Percentiles rank a stretch among this genome's conserved stretches.
Conservation (phyloP, 176 grass and related monocot species). For the Tuctoria greenei region DNA sequence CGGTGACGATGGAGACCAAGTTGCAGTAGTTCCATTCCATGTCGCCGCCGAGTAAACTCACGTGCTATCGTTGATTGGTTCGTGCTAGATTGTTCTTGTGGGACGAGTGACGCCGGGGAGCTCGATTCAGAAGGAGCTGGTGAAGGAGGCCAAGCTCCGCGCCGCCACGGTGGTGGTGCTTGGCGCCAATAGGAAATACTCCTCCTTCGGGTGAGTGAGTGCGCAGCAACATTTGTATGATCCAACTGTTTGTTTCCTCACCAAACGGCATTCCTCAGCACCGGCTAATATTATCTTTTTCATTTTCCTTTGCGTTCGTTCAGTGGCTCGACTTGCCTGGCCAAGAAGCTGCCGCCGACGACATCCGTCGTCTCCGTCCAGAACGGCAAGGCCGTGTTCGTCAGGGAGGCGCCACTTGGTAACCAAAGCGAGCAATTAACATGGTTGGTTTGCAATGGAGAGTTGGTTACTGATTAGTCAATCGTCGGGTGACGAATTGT, state of each 20-base stretch:
- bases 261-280: slow-evolving; percentile 6
- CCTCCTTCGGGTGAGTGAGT: slow-evolving; percentile 77
- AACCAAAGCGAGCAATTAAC: not conserved
- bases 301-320: not conserved
- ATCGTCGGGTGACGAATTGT: not conserved
- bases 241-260: slow-evolving; percentile 40
- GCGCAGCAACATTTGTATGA: slow-evolving; percentile 39
- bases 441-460: not conserved
- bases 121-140: slow-evolving; percentile 77
- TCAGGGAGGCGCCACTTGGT: slow-evolving; percentile 67
- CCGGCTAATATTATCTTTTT: not conserved
- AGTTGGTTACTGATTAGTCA: slow-evolving; percentile 25
- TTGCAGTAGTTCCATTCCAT: not conserved
- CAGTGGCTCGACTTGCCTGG: slow-evolving; percentile 69
- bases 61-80: slow-evolving; percentile 19
- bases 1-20: not conserved
- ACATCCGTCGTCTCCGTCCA: slow-evolving; percentile 71
- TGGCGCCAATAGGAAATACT: slow-evolving; percentile 77
- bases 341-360: slow-evolving; percentile 79
- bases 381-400: slow-evolving; percentile 74
- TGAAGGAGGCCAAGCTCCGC: slow-evolving; percentile 87
- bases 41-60: slow-evolving; percentile 16
- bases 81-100: slow-evolving; percentile 64
- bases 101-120: slow-evolving; percentile 78
- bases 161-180: slow-evolving; percentile 73